Evolutionary conservation across 2,329 filamentous ascomycete species (phyloP).

Genomic region (Metarhizium humberi): DNA sequence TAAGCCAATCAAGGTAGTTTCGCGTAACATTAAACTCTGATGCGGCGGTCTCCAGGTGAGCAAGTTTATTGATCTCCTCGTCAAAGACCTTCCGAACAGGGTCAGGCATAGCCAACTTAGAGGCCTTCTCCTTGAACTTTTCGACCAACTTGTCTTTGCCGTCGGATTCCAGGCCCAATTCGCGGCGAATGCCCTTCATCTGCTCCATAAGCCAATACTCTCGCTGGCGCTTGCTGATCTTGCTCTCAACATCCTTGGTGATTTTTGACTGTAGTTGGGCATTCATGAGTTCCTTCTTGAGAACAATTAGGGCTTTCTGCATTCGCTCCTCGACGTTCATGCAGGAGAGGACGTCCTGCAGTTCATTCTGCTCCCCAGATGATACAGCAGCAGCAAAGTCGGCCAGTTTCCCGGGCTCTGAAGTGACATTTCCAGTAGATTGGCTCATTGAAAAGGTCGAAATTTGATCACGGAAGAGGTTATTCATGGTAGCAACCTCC

Average conservation of each 20-base stretch:
- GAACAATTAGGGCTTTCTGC: conserved; percentile 79
- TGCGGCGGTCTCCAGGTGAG: conserved; percentile 87
- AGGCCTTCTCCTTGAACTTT: conserved; percentile 92
- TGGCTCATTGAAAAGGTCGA: conserved; percentile 95
- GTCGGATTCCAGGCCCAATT: conserved; percentile 93
- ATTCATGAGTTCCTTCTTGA: conserved; percentile 99
- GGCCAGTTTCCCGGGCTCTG: conserved; percentile 89
- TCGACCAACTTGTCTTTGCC: conserved; percentile 98
- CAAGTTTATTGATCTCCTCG: conserved; percentile 94
- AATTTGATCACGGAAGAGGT: conserved; percentile 92
- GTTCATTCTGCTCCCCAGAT: conserved; percentile 82
- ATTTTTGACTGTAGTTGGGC: conserved; percentile 96
- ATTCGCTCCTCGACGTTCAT: conserved; percentile 88
- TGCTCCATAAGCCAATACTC: conserved; percentile 99
- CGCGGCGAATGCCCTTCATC: conserved; percentile 95
- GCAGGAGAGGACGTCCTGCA: conserved; percentile 83
- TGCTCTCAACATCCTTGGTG: conserved; percentile 92
- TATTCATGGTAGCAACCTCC: conserved; percentile 88
- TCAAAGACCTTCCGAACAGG: conserved; percentile 96
- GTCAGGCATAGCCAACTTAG: conserved; percentile 92
- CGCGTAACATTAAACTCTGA: conserved; percentile 98
- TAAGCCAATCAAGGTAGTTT: conserved; percentile 98
- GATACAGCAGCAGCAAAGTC: conserved; percentile 96
- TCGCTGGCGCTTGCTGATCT: conserved; percentile 92
- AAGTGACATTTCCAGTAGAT: conserved; percentile 86